Evolutionary conservation across 2,329 filamentous ascomycete genomes (phyloP), one percentile per base, ranked within the genome.

Genomic region (Fusarium nodosum): DNA sequence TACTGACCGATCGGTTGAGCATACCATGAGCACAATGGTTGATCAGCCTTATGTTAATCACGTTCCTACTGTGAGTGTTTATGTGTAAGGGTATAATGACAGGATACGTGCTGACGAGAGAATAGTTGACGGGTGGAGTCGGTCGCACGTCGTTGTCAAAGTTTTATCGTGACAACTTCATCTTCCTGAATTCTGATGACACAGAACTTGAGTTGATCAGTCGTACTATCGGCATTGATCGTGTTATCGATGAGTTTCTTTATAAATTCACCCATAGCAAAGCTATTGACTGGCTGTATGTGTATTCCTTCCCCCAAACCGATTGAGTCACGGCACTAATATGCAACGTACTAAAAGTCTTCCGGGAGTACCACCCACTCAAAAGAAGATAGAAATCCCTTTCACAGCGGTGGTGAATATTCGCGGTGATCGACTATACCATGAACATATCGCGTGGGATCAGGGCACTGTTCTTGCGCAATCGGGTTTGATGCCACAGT

Each of bases 21-120:
- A 88, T 68, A 94, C 91, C 0, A 94, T 94, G 91, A 84, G 83
- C n/a, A 94, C 91, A 0, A 94, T 94, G 91, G 91, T 93, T 3
- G 84, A 89, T 48, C 88, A 93, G 76, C 92, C 91, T 3, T 93
- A 94, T 73, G 91, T 94, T 2, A 94, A 94, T 74, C 90, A 94
- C 74, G 83, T 93, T 3, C 90, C 91, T 0, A 93, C 91, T 0
- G 83, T 89, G 72, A 81, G 85, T 72, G 33, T 2, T 20, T 0
- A 0, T 13, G 10, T 12, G 2, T 4, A 33, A 7, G 16, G 3
- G 2, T 6, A 5, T 7, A 5, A 4, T 2, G 9, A 9, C 1
- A 15, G 26, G 1, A 20, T 5, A 7, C 1, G 11, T 7, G 4
- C 47, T 64, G 1, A 64, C 7, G 0, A 2, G 3, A 16, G 0